These are phyloP conservation scores for Saururus chinensis DNA, from an alignment of 164 flowering plant species.

Conservation along the genomic window DNA sequence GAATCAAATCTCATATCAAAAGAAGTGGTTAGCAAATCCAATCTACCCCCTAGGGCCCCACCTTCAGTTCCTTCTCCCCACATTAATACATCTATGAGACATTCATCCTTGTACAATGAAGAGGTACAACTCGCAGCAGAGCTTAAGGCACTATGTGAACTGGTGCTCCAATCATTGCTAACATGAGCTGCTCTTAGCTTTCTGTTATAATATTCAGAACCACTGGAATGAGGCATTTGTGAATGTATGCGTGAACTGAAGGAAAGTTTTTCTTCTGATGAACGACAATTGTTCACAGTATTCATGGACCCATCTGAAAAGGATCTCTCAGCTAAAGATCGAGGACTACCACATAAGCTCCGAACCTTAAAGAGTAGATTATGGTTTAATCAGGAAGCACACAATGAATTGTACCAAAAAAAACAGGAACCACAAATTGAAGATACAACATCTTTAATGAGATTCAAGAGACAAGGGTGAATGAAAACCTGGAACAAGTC, in stretches of 20 bases:
- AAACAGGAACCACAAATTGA: background rate
- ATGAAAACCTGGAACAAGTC: slow-evolving; percentile 31
- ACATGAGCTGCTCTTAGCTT: slow-evolving; percentile 3
- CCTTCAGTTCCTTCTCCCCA: slow-evolving; percentile 61
- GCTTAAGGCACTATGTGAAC: slow-evolving; percentile 11
- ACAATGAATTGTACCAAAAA: no score
- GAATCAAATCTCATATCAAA: slow-evolving; percentile 23
- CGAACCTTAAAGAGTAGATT: slow-evolving; percentile 32
- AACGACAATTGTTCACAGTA: slow-evolving; percentile 33
- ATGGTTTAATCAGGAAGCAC: slow-evolving; percentile 3
- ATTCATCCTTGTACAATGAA: slow-evolving; percentile 14
- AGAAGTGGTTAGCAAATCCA: slow-evolving; percentile 8
- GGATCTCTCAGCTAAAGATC: slow-evolving; percentile 35
- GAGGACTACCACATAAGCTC: slow-evolving; percentile 53
- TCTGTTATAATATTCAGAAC: background rate
- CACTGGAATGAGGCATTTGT: slow-evolving; percentile 8
- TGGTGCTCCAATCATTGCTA: slow-evolving; percentile 9
- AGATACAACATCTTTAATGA: background rate
- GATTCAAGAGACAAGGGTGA: background rate
- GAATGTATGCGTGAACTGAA: slow-evolving; percentile 10
- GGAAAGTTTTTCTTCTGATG: slow-evolving; percentile 25
- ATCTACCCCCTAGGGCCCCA: slow-evolving; percentile 27
- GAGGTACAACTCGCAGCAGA: slow-evolving; percentile 12
- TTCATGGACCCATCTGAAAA: slow-evolving; percentile 39
- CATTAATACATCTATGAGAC: slow-evolving; percentile 42